Evolutionary conservation across 2,329 filamentous ascomycete species (phyloP).

Genomic region (Alternaria angustiovoidea): DNA sequence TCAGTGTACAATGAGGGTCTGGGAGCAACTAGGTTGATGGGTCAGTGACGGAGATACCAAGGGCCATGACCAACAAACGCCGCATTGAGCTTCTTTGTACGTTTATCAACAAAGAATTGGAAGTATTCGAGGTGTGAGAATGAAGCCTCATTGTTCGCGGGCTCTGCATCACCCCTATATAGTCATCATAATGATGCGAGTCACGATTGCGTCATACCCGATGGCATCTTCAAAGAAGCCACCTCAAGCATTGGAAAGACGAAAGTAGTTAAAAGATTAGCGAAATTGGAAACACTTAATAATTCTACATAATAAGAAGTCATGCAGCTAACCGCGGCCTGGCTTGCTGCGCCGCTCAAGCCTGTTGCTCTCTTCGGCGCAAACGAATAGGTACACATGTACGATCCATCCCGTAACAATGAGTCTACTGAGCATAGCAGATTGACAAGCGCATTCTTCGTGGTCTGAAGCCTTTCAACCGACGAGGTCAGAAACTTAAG

Average conservation of each 20-base stretch:
- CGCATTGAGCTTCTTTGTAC: neutral
- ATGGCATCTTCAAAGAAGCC: neutral
- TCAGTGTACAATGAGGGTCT: neutral
- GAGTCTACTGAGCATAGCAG: neutral
- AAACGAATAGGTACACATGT: conserved; percentile 12
- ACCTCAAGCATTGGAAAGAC: neutral
- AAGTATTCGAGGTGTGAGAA: neutral
- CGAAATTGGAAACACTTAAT: neutral
- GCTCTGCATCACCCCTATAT: neutral
- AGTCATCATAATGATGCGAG: neutral
- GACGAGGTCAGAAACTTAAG: conserved; percentile 18
- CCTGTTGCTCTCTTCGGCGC: conserved; percentile 21
- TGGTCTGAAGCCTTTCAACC: neutral
- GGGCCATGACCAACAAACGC: neutral
- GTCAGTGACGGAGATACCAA: neutral
- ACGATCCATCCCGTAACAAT: neutral
- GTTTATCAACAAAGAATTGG: neutral
- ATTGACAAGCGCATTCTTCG: conserved; percentile 21
- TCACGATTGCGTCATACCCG: conserved; percentile 10
- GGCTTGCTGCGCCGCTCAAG: neutral
- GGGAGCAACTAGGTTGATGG: neutral
- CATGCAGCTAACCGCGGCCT: neutral
- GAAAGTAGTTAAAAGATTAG: neutral
- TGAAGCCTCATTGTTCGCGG: neutral
- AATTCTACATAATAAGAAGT: neutral